A percentile compares a stretch with the other conserved stretches of the same genome.
Evolutionary conservation across 2,329 filamentous ascomycete species (phyloP).

Genomic region (Ophidiomyces ophidiicola): DNA sequence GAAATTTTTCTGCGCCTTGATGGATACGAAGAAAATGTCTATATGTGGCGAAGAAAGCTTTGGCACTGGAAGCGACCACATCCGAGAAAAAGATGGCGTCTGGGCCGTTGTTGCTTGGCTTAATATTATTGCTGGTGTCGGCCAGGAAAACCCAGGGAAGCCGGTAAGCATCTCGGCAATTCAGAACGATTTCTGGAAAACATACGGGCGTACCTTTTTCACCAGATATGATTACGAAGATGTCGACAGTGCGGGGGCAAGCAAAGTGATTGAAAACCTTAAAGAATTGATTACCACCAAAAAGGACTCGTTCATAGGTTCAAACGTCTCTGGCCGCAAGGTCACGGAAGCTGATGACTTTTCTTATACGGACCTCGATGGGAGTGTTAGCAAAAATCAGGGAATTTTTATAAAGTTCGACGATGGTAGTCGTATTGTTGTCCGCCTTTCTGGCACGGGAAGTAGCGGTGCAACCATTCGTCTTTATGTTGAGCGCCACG

Average conservation of each 20-base stretch:
- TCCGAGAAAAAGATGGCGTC: conserved; percentile 95
- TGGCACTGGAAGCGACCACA: conserved; percentile 95
- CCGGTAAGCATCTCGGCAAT: conserved; percentile 91
- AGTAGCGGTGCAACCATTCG: conserved; percentile 93
- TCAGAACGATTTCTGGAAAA: conserved; percentile 92
- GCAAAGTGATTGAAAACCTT: conserved; percentile 76
- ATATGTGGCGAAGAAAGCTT: conserved; percentile 99
- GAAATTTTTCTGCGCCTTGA: conserved; percentile 98
- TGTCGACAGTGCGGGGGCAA: conserved; percentile 79
- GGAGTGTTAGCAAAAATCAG: conserved; percentile 89
- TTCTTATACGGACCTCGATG: conserved; percentile 96
- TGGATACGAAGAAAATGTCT: conserved; percentile 88
- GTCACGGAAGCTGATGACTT: conserved; percentile 89
- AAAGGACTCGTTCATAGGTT: conserved; percentile 66
- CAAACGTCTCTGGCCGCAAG: conserved; percentile 67
- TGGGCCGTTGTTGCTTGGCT: conserved; percentile 97
- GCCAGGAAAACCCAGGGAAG: conserved; percentile 63
- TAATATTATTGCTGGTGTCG: conserved; percentile 93
- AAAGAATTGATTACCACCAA: conserved; percentile 60
- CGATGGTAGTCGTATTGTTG: conserved; percentile 86
- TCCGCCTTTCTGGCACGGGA: conserved; percentile 87
- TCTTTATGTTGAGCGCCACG: conserved; percentile 94
- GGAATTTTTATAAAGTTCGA: conserved; percentile 91
- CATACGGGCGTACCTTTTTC: conserved; percentile 96
- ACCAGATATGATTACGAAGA: conserved; percentile 98